Evolutionary conservation across 2,329 filamentous ascomycete species (phyloP), one percentile per base, ranked within the genome.

Genomic region (Lasiodiplodia citricola): DNA sequence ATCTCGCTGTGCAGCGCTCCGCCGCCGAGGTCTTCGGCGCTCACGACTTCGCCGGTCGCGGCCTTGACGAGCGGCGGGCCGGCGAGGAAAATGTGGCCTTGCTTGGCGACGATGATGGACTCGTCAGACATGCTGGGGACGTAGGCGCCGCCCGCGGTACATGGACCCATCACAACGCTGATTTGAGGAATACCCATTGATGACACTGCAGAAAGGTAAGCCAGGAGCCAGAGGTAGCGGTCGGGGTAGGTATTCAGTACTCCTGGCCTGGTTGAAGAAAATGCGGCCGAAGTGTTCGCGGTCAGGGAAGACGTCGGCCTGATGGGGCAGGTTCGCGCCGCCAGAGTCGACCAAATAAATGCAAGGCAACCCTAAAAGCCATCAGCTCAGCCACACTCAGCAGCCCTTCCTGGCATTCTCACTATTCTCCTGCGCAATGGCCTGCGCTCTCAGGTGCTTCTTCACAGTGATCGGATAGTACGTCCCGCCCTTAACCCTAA

Each of bases 401-500:
- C 2, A 51, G 5, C 14, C 2, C 7, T 10, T 13, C 5, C 10
- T 11, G 13, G 21, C n/a, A 1, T 80, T 80, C 86, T 76, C 78
- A 90, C 88, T 90, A 80, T 98, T 98, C 79, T 98, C 93, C 72
- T 92, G 88, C 0, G 95, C 95, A 71, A 98, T 92, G 35, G 92
- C 90, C 80, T 99, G 96, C 4, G 95, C 95, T 71, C 95, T 89
- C 18, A 98, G 85, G 80, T 98, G 96, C 85, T 99, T 99, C 84
- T 97, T 97, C 69, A 98, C 93, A 0, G 95, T 99, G 74, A 98
- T 93, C 1, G 95, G 95, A 77, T 95, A 98, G 82, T 99, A 99
- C 1, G 95, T 97, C 28, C 95, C 95, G 65, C 95, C 95, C 83
- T 98, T 99, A 76, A 98, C 95, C 21, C 74, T 78, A 63, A 66